Evolutionary conservation across 2,329 filamentous ascomycete genomes (phyloP).

Genomic region (Onygenales sp.): DNA sequence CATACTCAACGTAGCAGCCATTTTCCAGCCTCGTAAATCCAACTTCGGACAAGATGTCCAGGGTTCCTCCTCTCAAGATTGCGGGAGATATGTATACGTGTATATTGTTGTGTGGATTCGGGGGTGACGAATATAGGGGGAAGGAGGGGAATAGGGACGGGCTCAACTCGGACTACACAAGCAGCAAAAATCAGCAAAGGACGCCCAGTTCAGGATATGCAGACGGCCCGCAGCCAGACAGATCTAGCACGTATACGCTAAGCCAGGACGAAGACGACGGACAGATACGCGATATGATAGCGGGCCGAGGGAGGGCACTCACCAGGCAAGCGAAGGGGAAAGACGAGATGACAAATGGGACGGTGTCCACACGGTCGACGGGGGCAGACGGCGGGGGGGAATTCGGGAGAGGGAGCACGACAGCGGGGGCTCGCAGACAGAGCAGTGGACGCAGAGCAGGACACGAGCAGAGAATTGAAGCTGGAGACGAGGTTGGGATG

Average conservation of each 20-base stretch:
- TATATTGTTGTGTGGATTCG: not conserved
- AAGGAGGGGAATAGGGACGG: not conserved
- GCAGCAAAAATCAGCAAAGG: not conserved
- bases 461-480: no score
- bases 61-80: not conserved
- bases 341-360: no score
- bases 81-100: not conserved
- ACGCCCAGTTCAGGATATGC: not conserved
- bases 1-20: slow-evolving; percentile 37
- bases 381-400: not conserved
- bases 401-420: not conserved
- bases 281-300: no score
- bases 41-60: slow-evolving; percentile 1
- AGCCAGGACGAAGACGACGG: no score
- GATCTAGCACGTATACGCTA: no score
- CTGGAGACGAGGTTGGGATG: no score
- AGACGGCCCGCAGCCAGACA: no score
- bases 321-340: no score
- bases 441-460: no score
- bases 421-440: no score
- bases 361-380: no score
- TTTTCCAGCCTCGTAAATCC: slow-evolving; percentile 15
- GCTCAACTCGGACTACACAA: not conserved
- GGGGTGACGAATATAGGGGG: not conserved
- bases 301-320: no score